phyloP scores from a whole-genome alignment of 495 filamentous ascomycete species.

The Evernia prunastri region DNA sequence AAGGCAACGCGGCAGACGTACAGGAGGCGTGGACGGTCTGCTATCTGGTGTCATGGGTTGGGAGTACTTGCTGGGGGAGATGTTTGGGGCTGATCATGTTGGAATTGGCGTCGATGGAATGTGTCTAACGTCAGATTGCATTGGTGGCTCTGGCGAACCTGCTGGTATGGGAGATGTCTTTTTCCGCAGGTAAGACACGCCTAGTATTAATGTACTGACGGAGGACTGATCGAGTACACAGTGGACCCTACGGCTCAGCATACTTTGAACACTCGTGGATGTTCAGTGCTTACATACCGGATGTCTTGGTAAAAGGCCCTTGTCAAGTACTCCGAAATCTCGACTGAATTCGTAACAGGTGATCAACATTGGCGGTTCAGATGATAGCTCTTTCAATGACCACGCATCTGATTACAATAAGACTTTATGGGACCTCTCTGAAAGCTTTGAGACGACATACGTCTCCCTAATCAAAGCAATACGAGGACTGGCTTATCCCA shows the following conservation, averaged over 20 bases:
- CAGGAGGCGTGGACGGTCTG: slow-evolving; percentile 27
- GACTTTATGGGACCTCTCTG: slow-evolving; percentile 30
- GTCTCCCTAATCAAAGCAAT: slow-evolving; percentile 36
- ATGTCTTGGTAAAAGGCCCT: slow-evolving; percentile 29
- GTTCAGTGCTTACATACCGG: slow-evolving; percentile 34
- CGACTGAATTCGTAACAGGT: slow-evolving; percentile 24
- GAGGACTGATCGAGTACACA: slow-evolving; percentile 18
- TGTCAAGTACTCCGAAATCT: not conserved
- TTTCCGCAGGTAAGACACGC: slow-evolving; percentile 33
- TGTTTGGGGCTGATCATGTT: slow-evolving; percentile 37
- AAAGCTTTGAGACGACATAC: slow-evolving; percentile 35
- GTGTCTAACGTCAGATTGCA: slow-evolving; percentile 35
- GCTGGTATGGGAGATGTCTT: slow-evolving; percentile 37
- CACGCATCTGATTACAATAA: slow-evolving; percentile 30
- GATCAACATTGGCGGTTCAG: slow-evolving; percentile 33
- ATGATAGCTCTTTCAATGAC: slow-evolving; percentile 29
- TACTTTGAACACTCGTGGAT: slow-evolving; percentile 34
- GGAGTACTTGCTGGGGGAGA: slow-evolving; percentile 39
- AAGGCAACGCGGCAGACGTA: slow-evolving; percentile 15
- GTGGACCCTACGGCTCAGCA: slow-evolving; percentile 32
- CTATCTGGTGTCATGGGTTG: slow-evolving; percentile 36
- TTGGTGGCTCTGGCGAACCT: slow-evolving; percentile 32
- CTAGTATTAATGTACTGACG: not conserved
- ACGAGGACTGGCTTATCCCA: slow-evolving; percentile 34
- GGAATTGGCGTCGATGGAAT: slow-evolving; percentile 35